Evolutionary conservation across 345 rosid species (phyloP), one percentile per base, ranked within the genome.

Genomic region (Cardamine occulta): DNA sequence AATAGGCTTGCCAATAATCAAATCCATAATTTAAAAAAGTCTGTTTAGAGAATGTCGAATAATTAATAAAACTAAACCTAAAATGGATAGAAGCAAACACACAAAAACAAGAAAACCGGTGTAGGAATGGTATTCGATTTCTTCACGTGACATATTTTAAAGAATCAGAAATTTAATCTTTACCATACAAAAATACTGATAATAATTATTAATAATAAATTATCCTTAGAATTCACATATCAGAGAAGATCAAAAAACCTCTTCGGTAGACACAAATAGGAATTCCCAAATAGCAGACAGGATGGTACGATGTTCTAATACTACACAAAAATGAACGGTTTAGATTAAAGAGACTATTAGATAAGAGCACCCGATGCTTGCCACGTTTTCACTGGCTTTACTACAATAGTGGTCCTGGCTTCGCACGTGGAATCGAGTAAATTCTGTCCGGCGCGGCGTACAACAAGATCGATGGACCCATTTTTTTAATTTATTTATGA

Each of bases 301-400:
- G 54, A 59, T 75, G 54, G 79, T 75, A 75, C 79, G 73, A 75
- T 68, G 79, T 75, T 67, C 67, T 67, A 54, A 67, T 24, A 75
- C 32, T 48, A 37, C 13, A 39, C 35, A 21, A 49, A 14, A 21
- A 49, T 28, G 8, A 37, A 58, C 79, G 79, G 79, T 75, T 67
- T 14, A 52, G 53, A 66, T 57, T 74, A 13, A 7, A 48, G 5
- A 5, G 2, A 26, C 8, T 37, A 58, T 47, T 44, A 48, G 13
- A 66, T n/a, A 44, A 26, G 60, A 26, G 32, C 24, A 26, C 51
- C 34, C 34, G 73, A 67, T 75, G 73, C 19, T 67, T 29, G 31
- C 55, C 79, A 49, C 73, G 73, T 59, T 13, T 48, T n/a, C 14
- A 6, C 1, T 4, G 32, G 32, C 31, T 48, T 21, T 29, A 75